phyloP scores from a whole-genome alignment of 1,284 basidiomycete species.

The Amylostereum chailletii region DNA sequence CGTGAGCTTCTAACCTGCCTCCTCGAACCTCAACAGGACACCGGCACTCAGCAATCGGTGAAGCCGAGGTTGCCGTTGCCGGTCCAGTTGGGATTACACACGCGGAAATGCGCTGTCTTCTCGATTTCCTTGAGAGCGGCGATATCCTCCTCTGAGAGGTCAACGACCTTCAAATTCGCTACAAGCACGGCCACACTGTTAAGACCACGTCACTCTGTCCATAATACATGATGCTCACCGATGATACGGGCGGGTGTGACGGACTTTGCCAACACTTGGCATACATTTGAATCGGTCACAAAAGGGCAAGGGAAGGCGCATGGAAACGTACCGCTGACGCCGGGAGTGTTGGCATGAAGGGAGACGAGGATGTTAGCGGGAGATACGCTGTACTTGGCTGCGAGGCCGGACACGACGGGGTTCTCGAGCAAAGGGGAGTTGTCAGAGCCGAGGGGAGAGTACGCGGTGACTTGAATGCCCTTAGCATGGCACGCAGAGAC shows the following conservation, averaged over 20 bases:
- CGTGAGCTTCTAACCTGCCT: no score
- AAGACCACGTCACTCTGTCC: not conserved
- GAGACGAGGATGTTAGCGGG: conserved; percentile 57
- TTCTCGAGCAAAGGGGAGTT: conserved; percentile 62
- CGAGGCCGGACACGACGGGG: conserved; percentile 43
- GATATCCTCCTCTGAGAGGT: conserved; percentile 50
- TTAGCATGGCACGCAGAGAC: conserved; percentile 51
- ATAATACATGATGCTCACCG: conserved; percentile 21
- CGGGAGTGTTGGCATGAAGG: conserved; percentile 54
- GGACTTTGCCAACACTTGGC: conserved; percentile 53
- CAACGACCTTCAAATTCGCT: conserved; percentile 48
- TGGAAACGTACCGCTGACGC: conserved; percentile 36
- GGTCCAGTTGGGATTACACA: conserved; percentile 54
- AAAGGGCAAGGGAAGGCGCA: not conserved
- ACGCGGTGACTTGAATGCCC: conserved; percentile 64
- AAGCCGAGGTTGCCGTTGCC: conserved; percentile 57
- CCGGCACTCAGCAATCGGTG: conserved; percentile 26
- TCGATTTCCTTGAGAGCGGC: conserved; percentile 45
- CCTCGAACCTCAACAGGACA: no score
- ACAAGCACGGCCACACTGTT: not conserved
- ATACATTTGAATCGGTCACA: conserved; percentile 3
- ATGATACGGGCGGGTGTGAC: conserved; percentile 51
- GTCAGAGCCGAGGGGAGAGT: conserved; percentile 74
- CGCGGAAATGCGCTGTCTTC: conserved; percentile 50
- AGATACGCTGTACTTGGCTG: conserved; percentile 41